Evolutionary conservation across 768 basidiomycete species (phyloP).

Genomic region (Russula brevipes): DNA sequence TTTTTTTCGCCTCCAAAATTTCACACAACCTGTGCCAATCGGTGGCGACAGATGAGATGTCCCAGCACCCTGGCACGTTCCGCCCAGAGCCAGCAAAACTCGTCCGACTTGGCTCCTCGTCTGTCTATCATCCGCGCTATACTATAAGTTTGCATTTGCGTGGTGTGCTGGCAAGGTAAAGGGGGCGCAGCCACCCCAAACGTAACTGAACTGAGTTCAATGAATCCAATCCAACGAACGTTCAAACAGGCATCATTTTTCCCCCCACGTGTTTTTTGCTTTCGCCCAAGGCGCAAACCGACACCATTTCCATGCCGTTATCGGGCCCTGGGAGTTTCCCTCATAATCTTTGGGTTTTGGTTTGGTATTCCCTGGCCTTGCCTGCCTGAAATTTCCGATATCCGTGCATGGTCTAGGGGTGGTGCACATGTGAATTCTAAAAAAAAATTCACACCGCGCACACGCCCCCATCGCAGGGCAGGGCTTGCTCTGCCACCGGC

Average conservation of each 20-base stretch:
- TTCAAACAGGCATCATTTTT: background rate
- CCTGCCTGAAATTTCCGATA: background rate
- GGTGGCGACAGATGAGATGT: background rate
- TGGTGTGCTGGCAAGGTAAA: no score
- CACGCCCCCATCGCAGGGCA: background rate
- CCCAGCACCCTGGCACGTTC: background rate
- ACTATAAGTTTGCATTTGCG: no score
- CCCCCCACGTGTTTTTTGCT: background rate
- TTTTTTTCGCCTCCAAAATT: background rate
- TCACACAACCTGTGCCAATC: conserved; percentile 6
- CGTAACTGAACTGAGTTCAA: no score
- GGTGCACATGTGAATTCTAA: conserved; percentile 1
- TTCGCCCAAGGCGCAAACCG: conserved; percentile 1
- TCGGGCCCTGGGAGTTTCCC: background rate
- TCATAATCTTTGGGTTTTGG: no score
- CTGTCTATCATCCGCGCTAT: no score
- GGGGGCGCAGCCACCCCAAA: no score
- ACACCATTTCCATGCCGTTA: background rate
- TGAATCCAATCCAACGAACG: no score
- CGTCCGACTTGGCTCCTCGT: background rate
- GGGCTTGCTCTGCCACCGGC: background rate
- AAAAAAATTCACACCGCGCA: background rate
- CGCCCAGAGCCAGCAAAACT: background rate
- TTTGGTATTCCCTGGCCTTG: background rate
- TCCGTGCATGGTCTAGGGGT: conserved; percentile 9